Conservation (phyloP, 306 rosid genomes). For the Parietaria judaica region DNA sequence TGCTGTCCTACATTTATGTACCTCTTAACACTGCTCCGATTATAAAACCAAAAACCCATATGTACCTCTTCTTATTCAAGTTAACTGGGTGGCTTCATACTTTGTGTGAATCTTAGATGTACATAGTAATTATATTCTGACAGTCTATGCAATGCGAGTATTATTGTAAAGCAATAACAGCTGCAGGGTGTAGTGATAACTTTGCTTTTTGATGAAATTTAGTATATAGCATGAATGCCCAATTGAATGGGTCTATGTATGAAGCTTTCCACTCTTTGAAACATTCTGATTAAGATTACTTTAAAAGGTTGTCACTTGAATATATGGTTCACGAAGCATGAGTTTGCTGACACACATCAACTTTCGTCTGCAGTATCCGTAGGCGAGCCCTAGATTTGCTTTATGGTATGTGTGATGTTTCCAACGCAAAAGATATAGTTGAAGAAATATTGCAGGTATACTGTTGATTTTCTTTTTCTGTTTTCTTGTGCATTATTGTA, state of each 20-base stretch:
- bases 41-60: neutral
- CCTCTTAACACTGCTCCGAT: conserved; percentile 4
- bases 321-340: neutral
- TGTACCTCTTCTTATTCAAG: no score
- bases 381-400: conserved; percentile 99
- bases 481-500: neutral
- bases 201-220: neutral
- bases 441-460: conserved; percentile 94
- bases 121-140: neutral
- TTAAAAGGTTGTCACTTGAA: neutral
- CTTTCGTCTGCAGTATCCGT: conserved; percentile 61
- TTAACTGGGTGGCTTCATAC: no score
- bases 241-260: no score
- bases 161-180: neutral
- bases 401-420: conserved; percentile 98
- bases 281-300: neutral
- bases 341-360: conserved; percentile 22
- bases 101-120: no score
- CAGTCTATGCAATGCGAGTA: neutral
- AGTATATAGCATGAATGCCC: neutral
- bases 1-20: conserved; percentile 2
- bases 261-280: no score
- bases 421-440: conserved; percentile 98
- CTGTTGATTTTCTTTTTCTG: neutral
- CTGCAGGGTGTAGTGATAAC: neutral